Conservation (phyloP, 257 asterid genomes). For the Forsythia viridissima region DNA sequence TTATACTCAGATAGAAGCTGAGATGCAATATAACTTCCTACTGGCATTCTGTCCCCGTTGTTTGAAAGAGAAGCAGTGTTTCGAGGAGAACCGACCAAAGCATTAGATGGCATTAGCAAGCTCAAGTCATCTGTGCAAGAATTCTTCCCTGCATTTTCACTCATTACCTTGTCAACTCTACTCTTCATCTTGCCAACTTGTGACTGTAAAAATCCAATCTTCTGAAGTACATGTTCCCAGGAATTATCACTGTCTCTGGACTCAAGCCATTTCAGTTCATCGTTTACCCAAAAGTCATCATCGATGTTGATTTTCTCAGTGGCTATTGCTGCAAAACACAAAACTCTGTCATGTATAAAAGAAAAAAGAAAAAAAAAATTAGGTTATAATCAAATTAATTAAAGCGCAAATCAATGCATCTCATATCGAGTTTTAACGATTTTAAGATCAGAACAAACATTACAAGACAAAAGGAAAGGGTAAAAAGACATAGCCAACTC, state of each 20-base stretch:
- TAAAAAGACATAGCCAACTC: background rate
- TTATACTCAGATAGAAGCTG: slow-evolving; percentile 48
- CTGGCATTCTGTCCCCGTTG: slow-evolving; percentile 42
- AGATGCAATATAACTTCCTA: slow-evolving; percentile 48
- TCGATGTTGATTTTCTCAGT: slow-evolving; percentile 35
- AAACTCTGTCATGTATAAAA: slow-evolving; percentile 5
- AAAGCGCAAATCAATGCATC: too few species aligned
- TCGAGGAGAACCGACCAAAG: slow-evolving; percentile 35
- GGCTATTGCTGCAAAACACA: slow-evolving; percentile 29
- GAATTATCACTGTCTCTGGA: slow-evolving; percentile 39
- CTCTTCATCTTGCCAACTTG: slow-evolving; percentile 45
- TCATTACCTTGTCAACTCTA: slow-evolving; percentile 43
- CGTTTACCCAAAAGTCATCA: slow-evolving; percentile 41
- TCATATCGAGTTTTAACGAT: background rate
- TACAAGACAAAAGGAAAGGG: slow-evolving; percentile 11
- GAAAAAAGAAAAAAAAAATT: background rate
- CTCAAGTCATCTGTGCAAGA: slow-evolving; percentile 28
- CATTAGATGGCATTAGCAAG: slow-evolving; percentile 33
- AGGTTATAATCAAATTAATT: slow-evolving; percentile 1
- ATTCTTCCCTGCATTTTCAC: slow-evolving; percentile 47
- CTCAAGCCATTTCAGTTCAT: slow-evolving; percentile 37
- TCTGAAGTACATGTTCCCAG: slow-evolving; percentile 40
- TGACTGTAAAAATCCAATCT: slow-evolving; percentile 52
- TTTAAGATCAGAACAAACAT: slow-evolving; percentile 3
- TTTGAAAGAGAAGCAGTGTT: slow-evolving; percentile 38